Evolutionary conservation across 2,329 filamentous ascomycete species (phyloP), one percentile per base, ranked within the genome.

Genomic region (Lachnellula subtilissima): DNA sequence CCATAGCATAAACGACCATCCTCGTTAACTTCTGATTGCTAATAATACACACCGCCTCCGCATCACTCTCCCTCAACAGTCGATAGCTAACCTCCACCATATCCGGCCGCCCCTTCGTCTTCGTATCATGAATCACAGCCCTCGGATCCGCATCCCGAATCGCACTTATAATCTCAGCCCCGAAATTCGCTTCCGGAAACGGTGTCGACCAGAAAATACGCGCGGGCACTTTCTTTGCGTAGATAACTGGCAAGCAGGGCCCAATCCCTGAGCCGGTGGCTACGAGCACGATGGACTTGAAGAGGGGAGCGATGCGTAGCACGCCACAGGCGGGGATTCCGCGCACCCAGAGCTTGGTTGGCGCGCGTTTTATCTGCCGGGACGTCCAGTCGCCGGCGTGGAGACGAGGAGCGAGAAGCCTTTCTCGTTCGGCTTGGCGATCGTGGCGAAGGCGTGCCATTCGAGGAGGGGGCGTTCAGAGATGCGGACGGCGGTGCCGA

Each of bases 181-280:
- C 71, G 49, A 70, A 75, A 5, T 67, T 73, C 17, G 65, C 43
- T 2, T 60, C 49, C 0, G 72, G 72, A 39, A 66, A 63, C 2
- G 67, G 66, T n/a, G 72, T 71, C 6, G 66, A 69, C 73, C 73
- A 75, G 37, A 74, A 64, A 36, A 74, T 62, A 5, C 65, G 62
- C 2, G 65, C 55, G 3, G 61, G 57, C 1, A 65, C 56, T 6
- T 64, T 54, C 7, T 65, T 57, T 11, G 62, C 62, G 25, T 65
- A 61, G 32, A 68, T 64, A 15, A 66, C 53, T 4, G 63, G 72
- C 11, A 89, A 74, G 53, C 84, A 80, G 0, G 87, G 87, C 0
- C 86, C 87, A 56, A 91, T 89, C 2, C 87, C 87, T 0, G 86
- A 89, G 1, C 87, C 87, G 0, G 87, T 91, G 5, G 83, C 85